These are phyloP conservation scores for Claviceps lovelessii DNA, from an alignment of 2,329 filamentous ascomycete genomes.

Conservation along the genomic window DNA sequence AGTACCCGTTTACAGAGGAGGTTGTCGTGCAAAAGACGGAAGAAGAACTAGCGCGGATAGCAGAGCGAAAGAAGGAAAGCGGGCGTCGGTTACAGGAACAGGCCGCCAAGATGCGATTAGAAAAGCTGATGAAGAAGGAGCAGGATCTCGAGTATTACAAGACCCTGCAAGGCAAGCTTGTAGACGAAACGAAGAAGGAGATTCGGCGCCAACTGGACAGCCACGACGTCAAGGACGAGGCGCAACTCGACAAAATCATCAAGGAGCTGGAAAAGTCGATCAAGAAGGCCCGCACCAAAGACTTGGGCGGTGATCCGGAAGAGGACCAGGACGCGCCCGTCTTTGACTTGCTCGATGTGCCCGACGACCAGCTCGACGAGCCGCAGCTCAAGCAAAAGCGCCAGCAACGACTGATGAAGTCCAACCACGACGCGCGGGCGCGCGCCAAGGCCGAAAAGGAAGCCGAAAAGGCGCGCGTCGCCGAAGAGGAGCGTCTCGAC, in stretches of 20 bases:
- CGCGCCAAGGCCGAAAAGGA: slow-evolving; percentile 96
- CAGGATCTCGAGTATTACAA: slow-evolving; percentile 91
- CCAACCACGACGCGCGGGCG: slow-evolving; percentile 81
- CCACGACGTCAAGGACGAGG: slow-evolving; percentile 85
- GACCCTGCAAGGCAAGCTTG: slow-evolving; percentile 58
- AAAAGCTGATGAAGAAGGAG: slow-evolving; percentile 91
- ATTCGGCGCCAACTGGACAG: slow-evolving; percentile 71
- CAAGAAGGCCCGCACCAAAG: slow-evolving; percentile 80
- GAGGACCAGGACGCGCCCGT: slow-evolving; percentile 70
- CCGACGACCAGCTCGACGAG: slow-evolving; percentile 88
- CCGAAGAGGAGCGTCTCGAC: slow-evolving; percentile 72
- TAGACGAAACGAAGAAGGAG: slow-evolving; percentile 79
- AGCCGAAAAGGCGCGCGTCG: slow-evolving; percentile 69
- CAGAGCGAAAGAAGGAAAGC: slow-evolving; percentile 90
- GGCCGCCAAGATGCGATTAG: slow-evolving; percentile 90
- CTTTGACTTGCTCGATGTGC: slow-evolving; percentile 76
- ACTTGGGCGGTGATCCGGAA: slow-evolving; percentile 69
- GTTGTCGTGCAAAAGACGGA: slow-evolving; percentile 82
- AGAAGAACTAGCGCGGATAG: slow-evolving; percentile 78
- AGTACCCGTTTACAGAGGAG: slow-evolving; percentile 89
- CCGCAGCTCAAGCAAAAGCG: slow-evolving; percentile 82
- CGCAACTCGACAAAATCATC: slow-evolving; percentile 67
- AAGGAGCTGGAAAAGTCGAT: slow-evolving; percentile 85
- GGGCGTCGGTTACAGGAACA: slow-evolving; percentile 86
- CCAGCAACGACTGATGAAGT: slow-evolving; percentile 83